Evolutionary conservation across 2,329 filamentous ascomycete genomes (phyloP).

Genomic region (Chaetomium olivaceum): DNA sequence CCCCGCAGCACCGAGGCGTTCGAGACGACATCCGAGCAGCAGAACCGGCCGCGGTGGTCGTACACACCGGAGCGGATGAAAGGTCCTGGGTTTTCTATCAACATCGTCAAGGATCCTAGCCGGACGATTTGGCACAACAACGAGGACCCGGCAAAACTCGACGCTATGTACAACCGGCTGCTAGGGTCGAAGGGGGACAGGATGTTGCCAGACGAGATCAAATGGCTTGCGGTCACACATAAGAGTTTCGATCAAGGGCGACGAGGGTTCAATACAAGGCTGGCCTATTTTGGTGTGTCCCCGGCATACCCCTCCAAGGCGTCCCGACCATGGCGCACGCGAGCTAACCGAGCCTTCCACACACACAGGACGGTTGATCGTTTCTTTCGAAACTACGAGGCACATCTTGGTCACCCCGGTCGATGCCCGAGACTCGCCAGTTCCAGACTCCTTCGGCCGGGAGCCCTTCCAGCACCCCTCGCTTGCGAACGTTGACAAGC

Average conservation of each 20-base stretch:
- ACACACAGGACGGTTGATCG: constrained; percentile 28
- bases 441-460: constrained; percentile 49
- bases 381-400: constrained; percentile 35
- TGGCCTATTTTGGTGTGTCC: constrained; percentile 79
- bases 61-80: constrained; percentile 70
- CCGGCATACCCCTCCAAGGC: background rate
- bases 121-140: constrained; percentile 69
- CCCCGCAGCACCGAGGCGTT: constrained; percentile 15
- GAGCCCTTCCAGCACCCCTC: constrained; percentile 69
- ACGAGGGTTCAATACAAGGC: constrained; percentile 88
- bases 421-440: background rate
- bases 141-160: constrained; percentile 69
- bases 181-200: constrained; percentile 72
- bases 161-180: constrained; percentile 75
- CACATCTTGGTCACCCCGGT: constrained; percentile 28
- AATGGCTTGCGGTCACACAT: constrained; percentile 96
- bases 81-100: constrained; percentile 63
- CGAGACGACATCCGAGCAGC: constrained; percentile 9
- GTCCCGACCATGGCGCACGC: background rate
- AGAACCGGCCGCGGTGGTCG: constrained; percentile 62
- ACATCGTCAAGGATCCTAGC: constrained; percentile 54
- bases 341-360: constrained; percentile 11
- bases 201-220: constrained; percentile 83
- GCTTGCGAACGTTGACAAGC: constrained; percentile 71
- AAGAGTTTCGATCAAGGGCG: constrained; percentile 97